These are phyloP conservation scores for Fusarium sp. DNA, from an alignment of 2,329 filamentous ascomycete genomes.

Conservation along the genomic window DNA sequence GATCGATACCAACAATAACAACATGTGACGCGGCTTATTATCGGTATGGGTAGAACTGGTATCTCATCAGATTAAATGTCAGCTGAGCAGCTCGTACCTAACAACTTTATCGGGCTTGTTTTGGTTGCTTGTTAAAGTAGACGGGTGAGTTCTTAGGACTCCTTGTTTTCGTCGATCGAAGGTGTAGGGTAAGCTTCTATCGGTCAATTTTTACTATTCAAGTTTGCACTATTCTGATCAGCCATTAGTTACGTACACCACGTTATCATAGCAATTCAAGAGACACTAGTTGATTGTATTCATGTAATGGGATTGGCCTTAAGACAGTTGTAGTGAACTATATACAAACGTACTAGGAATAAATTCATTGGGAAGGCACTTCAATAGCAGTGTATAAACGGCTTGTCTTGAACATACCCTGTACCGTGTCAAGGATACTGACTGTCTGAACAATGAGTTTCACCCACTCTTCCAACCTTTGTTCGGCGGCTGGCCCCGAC, in stretches of 20 bases:
- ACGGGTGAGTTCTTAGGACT: not conserved
- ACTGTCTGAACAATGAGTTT: not conserved
- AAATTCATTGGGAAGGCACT: too few relatives aligned
- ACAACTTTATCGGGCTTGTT: not conserved
- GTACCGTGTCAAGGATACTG: not conserved
- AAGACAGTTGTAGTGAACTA: too few relatives aligned
- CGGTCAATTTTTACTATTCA: not conserved
- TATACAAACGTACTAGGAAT: too few relatives aligned
- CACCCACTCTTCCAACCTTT: not conserved
- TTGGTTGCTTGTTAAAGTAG: not conserved
- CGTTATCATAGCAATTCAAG: too few relatives aligned
- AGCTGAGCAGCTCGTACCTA: not conserved
- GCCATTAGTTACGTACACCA: too few relatives aligned
- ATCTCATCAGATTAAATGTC: not conserved
- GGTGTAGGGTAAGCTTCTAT: not conserved
- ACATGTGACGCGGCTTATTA: not conserved
- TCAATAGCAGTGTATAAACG: too few relatives aligned
- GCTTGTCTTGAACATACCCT: not conserved
- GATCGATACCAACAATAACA: not conserved
- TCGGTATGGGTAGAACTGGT: not conserved
- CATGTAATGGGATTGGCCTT: too few relatives aligned
- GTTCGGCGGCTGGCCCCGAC: not conserved
- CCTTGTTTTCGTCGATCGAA: not conserved
- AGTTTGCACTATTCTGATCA: too few relatives aligned
- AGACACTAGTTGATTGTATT: too few relatives aligned